Base-by-base conservation (phyloP, 2,329 filamentous ascomycete genomes). In the Diaporthe aspalathi region DNA sequence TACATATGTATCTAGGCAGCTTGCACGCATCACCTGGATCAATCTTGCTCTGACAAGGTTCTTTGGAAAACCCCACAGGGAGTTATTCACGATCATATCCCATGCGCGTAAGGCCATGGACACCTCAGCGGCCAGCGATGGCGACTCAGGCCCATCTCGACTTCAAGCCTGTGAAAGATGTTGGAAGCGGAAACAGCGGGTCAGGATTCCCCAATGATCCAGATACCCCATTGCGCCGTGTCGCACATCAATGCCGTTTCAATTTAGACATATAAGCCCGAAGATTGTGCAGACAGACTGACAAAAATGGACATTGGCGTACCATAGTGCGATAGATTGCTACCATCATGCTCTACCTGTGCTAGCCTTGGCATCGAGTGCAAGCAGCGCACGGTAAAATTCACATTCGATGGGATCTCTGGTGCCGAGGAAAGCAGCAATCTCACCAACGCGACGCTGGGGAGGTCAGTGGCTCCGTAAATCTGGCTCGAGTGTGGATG, bases 161-260 rank as follows among this genome's bases (percentile, higher is more conserved):
- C 8, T 9, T 17, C 54, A 57, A 9, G 54, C 54, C 35, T 57
- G 54, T 20, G 54, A 57, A 35, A 57, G 54, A 27, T 57, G 54
- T 43, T 57, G 54, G 54, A 57, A 57, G 35, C 54, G 54, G 35
- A 57, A 57, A 57, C 54, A 57, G 8, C n/a, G 54, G 35, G 54
- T 57, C n/a, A 57, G 54, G 5, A 3, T n/a, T n/a, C n/a, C n/a
- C n/a, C n/a, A n/a, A n/a, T n/a, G n/a, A n/a, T n/a, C n/a, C n/a
- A n/a, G n/a, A n/a, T n/a, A n/a, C n/a, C n/a, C n/a, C 35, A 35
- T 35, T 35, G 40, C 11, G 20, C n/a, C n/a, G n/a, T n/a, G n/a
- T n/a, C n/a, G n/a, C n/a, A n/a, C n/a, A n/a, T n/a, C n/a, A n/a
- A n/a, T n/a, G n/a, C n/a, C n/a, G n/a, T n/a, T n/a, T n/a, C n/a